Base-by-base conservation (phyloP, 257 asterid species). In the Przewalskia tangutica region DNA sequence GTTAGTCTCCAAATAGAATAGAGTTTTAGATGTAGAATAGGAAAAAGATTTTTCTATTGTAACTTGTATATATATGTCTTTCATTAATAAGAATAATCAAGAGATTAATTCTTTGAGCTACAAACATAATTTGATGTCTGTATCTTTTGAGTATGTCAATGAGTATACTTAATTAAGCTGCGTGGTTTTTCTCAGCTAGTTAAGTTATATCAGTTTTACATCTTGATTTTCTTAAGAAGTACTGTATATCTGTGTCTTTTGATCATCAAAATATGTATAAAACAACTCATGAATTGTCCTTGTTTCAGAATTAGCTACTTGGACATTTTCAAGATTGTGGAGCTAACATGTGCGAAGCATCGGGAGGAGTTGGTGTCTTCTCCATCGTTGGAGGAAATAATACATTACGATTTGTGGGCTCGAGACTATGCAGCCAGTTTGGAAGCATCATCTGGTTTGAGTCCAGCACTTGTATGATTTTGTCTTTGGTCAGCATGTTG, bases 371-470 rank as follows among this genome's bases (percentile, higher is more conserved):
- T 95, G 87, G 95, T 91, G 20, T 6, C 91, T 0, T 84, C 87
- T 2, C 99, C 99, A 18, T 88, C 97, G 1, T 91, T 95, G 0
- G 99, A 95, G 84, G 99, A 95, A 81, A 95, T 95, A 17, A 82
- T 93, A 82, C 97, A 95, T 90, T 95, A 94, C 50, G 99, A 95
- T 85, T 84, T 81, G 93, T 95, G 99, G 99, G 99, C 99, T 0
- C 90, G 99, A 54, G 92, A 91, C 27, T 95, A 90, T 27, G 98
- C 98, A 0, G 90, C 94, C 83, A 86, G 83, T 48, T 78, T 94
- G 89, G 89, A 89, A 86, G 87, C 84, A 1, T 82, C 88, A 32
- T 44, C 87, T 0, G 91, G 92, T 48, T 44, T 84, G 11, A 88
- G 85, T 55, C 95, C 97, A 5, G 97, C 89, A 18, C 91, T 93